Evolutionary conservation across 371 early-diverging fungal species (phyloP).

Genomic region (Apophysomyces sp.): DNA sequence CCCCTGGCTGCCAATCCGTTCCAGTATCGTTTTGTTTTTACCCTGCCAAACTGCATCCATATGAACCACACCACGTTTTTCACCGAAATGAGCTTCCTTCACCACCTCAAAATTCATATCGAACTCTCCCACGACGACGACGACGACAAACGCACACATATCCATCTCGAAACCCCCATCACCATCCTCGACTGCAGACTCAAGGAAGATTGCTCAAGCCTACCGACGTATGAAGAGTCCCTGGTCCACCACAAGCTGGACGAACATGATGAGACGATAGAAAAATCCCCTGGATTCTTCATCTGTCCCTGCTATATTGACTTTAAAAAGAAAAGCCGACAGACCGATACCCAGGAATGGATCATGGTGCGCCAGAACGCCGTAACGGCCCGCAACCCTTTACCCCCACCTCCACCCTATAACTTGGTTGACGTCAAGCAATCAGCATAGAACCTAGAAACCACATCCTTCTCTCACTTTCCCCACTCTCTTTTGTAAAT

Average conservation of each 20-base stretch:
- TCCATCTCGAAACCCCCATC: conserved; percentile 45
- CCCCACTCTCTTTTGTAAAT: not conserved
- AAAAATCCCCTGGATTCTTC: conserved; percentile 28
- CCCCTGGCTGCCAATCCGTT: conserved; percentile 32
- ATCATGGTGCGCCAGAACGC: conserved; percentile 24
- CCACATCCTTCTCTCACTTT: not conserved
- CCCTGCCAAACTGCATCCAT: conserved; percentile 41
- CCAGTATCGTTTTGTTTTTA: conserved; percentile 40
- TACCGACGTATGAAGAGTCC: conserved; percentile 46
- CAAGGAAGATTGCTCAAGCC: conserved; percentile 37
- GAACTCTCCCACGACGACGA: conserved; percentile 25
- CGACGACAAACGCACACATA: conserved; percentile 9
- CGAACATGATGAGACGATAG: conserved; percentile 14
- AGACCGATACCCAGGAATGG: conserved; percentile 24
- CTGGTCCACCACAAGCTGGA: conserved; percentile 22
- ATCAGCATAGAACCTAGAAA: not conserved
- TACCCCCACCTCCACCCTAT: not conserved
- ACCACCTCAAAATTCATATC: conserved; percentile 38
- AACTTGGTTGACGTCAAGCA: not conserved
- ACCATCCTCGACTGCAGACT: conserved; percentile 47
- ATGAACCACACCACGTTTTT: conserved; percentile 43
- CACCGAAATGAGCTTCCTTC: conserved; percentile 37
- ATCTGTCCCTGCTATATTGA: conserved; percentile 46
- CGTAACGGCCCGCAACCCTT: not conserved
- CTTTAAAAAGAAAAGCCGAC: conserved; percentile 37